phyloP scores from a whole-genome alignment of 495 filamentous ascomycete species.

The Aspergillus affinis region DNA sequence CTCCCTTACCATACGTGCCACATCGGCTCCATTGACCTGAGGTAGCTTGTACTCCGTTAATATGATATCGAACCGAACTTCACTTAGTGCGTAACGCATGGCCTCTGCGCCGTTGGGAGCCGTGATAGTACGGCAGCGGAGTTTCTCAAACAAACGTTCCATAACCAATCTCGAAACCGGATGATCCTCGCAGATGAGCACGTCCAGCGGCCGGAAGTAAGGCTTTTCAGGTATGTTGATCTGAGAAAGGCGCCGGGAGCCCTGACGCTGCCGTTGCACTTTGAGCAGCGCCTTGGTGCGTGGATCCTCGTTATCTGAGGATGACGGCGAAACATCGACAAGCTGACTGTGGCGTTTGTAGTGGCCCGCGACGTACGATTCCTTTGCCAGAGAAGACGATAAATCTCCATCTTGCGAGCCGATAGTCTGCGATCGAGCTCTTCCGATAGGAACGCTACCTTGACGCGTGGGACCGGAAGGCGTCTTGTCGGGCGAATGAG shows the following conservation, averaged over 20 bases:
- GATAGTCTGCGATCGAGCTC: slow-evolving; percentile 87
- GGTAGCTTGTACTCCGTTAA: slow-evolving; percentile 96
- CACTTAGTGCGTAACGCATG: slow-evolving; percentile 85
- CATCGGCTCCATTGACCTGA: slow-evolving; percentile 89
- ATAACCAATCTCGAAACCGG: slow-evolving; percentile 96
- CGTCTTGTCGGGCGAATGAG: slow-evolving; percentile 54
- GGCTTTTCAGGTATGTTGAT: slow-evolving; percentile 81
- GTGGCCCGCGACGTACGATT: slow-evolving; percentile 69
- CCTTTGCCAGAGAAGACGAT: slow-evolving; percentile 46
- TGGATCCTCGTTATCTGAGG: slow-evolving; percentile 94
- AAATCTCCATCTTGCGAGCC: slow-evolving; percentile 88
- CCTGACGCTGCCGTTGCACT: slow-evolving; percentile 88
- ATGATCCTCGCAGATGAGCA: slow-evolving; percentile 96
- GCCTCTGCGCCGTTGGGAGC: slow-evolving; percentile 87
- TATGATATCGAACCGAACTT: slow-evolving; percentile 93
- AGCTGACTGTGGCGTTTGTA: slow-evolving; percentile 92
- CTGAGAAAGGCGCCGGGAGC: slow-evolving; percentile 86
- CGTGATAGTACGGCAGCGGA: slow-evolving; percentile 91
- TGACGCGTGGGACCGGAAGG: slow-evolving; percentile 41
- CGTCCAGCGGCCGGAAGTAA: slow-evolving; percentile 84
- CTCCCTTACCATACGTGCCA: slow-evolving; percentile 94
- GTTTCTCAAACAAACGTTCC: slow-evolving; percentile 93
- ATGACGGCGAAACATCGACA: slow-evolving; percentile 94
- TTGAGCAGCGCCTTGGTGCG: slow-evolving; percentile 89
- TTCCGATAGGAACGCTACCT: slow-evolving; percentile 43